Conservation (phyloP, 2,329 filamentous ascomycete species). For the Teratosphaeriaceae sp. region DNA sequence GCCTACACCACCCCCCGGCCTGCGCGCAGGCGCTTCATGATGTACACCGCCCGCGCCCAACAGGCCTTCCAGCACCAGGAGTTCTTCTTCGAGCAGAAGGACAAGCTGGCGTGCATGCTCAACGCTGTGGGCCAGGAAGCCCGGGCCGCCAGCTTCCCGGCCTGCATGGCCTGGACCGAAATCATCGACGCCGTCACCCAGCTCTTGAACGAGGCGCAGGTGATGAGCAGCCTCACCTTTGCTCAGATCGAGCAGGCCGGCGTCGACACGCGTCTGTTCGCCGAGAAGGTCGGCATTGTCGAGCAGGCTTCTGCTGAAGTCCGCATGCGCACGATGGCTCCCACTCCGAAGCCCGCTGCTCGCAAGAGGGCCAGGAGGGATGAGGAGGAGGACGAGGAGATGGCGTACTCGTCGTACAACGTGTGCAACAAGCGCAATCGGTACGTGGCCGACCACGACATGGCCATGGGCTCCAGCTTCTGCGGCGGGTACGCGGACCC, state of each 20-base stretch:
- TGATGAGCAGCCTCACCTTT: slow-evolving; percentile 10
- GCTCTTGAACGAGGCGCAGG: slow-evolving; percentile 12
- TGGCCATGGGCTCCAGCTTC: slow-evolving; percentile 8
- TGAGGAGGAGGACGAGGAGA: slow-evolving; percentile 9
- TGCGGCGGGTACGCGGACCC: slow-evolving; percentile 10
- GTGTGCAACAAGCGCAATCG: slow-evolving; percentile 7
- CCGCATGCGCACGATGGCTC: slow-evolving; percentile 2
- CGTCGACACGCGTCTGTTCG: slow-evolving; percentile 7
- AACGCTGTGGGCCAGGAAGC: slow-evolving; percentile 13
- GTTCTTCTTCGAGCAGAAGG: slow-evolving; percentile 12
- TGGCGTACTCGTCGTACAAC: background rate
- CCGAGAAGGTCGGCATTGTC: slow-evolving; percentile 11
- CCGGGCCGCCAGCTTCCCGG: slow-evolving; percentile 8
- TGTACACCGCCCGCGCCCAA: slow-evolving; percentile 11
- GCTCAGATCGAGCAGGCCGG: slow-evolving; percentile 9
- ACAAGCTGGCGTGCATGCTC: slow-evolving; percentile 12
- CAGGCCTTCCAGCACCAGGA: slow-evolving; percentile 8
- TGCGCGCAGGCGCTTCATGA: slow-evolving; percentile 8
- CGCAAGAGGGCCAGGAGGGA: slow-evolving; percentile 9
- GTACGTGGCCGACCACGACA: slow-evolving; percentile 3
- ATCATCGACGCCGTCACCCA: slow-evolving; percentile 12
- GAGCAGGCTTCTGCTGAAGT: slow-evolving; percentile 7
- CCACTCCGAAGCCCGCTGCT: background rate
- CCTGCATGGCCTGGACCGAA: slow-evolving; percentile 14
- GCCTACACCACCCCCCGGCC: slow-evolving; percentile 5